Percentiles rank a stretch among this genome's conserved stretches.
phyloP scores from a whole-genome alignment of 192 early-diverging fungal genomes.

The Coemansia sp. region DNA sequence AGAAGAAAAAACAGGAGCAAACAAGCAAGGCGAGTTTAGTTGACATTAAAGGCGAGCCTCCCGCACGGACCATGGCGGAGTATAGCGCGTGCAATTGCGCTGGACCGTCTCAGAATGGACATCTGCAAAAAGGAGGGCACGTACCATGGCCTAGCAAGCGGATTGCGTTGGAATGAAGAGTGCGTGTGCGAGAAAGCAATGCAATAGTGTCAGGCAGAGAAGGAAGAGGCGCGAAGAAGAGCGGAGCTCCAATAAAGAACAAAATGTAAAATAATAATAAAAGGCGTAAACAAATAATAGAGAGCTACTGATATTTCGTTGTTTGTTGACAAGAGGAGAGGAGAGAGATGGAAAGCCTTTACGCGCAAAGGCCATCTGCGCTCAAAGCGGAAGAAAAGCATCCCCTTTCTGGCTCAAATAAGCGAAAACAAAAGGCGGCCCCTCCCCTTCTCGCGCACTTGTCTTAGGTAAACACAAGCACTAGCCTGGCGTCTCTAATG shows the following conservation, averaged over 20 bases:
- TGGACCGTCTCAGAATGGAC: not conserved
- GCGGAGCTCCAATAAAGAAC: slow-evolving; percentile 2
- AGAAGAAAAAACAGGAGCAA: too few relatives aligned
- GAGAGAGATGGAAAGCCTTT: slow-evolving; percentile 1
- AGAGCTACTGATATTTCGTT: not conserved
- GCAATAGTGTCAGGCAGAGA: not conserved
- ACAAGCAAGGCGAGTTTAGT: too few relatives aligned
- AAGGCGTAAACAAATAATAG: slow-evolving; percentile 2
- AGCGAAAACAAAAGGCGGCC: too few relatives aligned
- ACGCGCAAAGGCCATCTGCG: not conserved
- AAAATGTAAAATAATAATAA: slow-evolving; percentile 10
- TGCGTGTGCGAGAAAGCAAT: not conserved
- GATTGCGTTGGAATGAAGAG: not conserved
- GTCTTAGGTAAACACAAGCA: too few relatives aligned
- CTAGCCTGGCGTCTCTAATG: too few relatives aligned
- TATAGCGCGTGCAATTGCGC: not conserved
- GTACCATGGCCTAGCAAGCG: not conserved
- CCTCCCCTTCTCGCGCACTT: too few relatives aligned
- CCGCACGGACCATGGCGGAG: not conserved
- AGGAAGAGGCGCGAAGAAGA: not conserved
- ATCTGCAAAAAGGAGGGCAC: not conserved
- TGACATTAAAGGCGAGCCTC: not conserved
- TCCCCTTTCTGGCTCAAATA: not conserved
- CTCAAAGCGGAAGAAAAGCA: not conserved
- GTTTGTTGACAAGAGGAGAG: slow-evolving; percentile 6